These are phyloP conservation scores for Setomelanomma holmii DNA, from an alignment of 2,329 filamentous ascomycete genomes.

Conservation along the genomic window DNA sequence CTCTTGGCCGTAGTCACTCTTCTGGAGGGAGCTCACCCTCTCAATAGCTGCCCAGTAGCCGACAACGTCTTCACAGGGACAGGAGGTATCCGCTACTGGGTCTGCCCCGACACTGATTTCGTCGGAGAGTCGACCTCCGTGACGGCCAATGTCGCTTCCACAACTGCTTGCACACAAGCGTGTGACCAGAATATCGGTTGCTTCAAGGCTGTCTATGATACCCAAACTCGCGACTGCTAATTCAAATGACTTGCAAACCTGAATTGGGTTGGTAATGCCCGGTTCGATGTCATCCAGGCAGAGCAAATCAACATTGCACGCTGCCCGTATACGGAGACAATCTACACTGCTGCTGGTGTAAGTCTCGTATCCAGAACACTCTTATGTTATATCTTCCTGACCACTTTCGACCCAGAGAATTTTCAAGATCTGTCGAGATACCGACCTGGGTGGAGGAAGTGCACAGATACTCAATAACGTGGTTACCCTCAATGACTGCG, in stretches of 20 bases:
- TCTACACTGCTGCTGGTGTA: constrained; percentile 25
- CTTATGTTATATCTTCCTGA: not conserved
- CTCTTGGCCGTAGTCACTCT: constrained; percentile 22
- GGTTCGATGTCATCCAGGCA: constrained; percentile 30
- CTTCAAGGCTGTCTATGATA: constrained; percentile 38
- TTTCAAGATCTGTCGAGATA: constrained; percentile 33
- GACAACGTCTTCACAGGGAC: constrained; percentile 28
- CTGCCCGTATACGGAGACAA: constrained; percentile 29
- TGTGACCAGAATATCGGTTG: constrained; percentile 29
- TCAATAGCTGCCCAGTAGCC: constrained; percentile 28
- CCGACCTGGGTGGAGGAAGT: constrained; percentile 28
- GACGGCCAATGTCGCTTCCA: constrained; percentile 22
- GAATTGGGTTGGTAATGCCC: constrained; percentile 25
- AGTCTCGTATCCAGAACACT: constrained; percentile 4
- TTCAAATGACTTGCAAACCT: constrained; percentile 27
- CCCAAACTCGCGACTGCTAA: constrained; percentile 25
- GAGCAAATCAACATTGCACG: constrained; percentile 33
- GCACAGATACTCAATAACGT: constrained; percentile 22
- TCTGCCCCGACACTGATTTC: constrained; percentile 29
- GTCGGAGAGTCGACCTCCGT: constrained; percentile 19
- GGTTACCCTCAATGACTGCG: constrained; percentile 24
- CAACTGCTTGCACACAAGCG: constrained; percentile 26
- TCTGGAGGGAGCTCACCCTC: constrained; percentile 18
- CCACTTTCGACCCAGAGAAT: constrained; percentile 11
- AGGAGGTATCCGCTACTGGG: constrained; percentile 26